phyloP scores from a whole-genome alignment of 2,329 filamentous ascomycete species.

The Talaromyces sp. region DNA sequence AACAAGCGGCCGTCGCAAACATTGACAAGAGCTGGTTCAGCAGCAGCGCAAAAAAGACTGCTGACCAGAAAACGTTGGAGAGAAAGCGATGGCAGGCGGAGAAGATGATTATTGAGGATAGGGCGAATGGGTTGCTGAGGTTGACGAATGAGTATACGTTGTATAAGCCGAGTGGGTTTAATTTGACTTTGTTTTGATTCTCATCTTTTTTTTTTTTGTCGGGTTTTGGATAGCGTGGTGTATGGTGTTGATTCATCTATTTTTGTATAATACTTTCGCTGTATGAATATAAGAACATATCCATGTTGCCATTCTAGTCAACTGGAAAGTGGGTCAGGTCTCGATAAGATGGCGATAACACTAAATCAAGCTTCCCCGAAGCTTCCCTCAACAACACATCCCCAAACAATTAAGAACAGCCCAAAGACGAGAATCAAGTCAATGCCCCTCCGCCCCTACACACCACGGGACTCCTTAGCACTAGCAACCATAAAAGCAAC shows the following conservation, averaged over 20 bases:
- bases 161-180: slow-evolving; percentile 6
- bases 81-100: slow-evolving; percentile 44
- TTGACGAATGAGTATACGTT: slow-evolving; percentile 34
- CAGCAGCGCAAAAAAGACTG: slow-evolving; percentile 24
- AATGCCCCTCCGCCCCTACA: slow-evolving; percentile 19
- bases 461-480: slow-evolving; percentile 5
- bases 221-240: slow-evolving; percentile 4
- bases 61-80: slow-evolving; percentile 31
- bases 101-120: slow-evolving; percentile 38
- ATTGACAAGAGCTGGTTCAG: slow-evolving; percentile 31
- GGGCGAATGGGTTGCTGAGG: slow-evolving; percentile 32
- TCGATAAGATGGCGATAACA: not conserved
- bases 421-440: not conserved
- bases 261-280: not conserved
- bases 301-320: not conserved
- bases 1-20: slow-evolving; percentile 35
- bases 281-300: not conserved
- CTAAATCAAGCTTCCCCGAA: not conserved
- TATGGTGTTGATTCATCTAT: not conserved
- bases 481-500: slow-evolving; percentile 17
- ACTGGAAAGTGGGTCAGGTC: not conserved
- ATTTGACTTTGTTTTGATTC: slow-evolving; percentile 12
- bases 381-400: not conserved
- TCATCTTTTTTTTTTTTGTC: not conserved
- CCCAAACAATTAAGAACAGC: too few relatives aligned